phyloP scores from a whole-genome alignment of 108 stramenopile species.

The Pseudonitzschia multistriata region DNA sequence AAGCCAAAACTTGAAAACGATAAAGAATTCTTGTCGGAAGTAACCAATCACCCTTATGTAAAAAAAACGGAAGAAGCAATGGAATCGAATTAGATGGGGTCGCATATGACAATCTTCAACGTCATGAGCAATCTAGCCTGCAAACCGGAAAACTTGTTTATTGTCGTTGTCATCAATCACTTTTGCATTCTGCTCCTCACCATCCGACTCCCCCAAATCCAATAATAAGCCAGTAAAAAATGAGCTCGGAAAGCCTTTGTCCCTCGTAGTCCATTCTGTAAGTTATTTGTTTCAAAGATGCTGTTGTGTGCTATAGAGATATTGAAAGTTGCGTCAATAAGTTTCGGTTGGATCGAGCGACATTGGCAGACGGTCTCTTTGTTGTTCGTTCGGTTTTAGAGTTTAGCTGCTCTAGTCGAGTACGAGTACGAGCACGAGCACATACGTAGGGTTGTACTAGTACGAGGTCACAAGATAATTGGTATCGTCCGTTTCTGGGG shows the following conservation, averaged over 20 bases:
- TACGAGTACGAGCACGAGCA: no score
- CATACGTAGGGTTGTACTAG: no score
- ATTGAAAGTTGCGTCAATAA: no score
- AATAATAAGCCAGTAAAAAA: conserved; percentile 84
- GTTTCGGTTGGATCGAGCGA: no score
- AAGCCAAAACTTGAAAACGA: conserved; percentile 83
- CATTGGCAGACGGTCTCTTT: no score
- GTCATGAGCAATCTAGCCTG: background rate
- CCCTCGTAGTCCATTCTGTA: conserved; percentile 87
- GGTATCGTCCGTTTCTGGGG: no score
- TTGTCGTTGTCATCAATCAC: background rate
- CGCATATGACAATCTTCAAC: background rate
- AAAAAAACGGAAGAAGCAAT: background rate
- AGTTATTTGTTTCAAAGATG: no score
- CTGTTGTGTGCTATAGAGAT: no score
- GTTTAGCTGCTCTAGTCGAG: no score
- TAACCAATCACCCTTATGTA: conserved; percentile 62
- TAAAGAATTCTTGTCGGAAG: conserved; percentile 80
- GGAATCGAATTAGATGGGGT: background rate
- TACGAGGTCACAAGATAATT: no score
- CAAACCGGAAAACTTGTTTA: background rate
- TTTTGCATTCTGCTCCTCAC: conserved; percentile 9
- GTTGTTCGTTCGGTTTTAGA: no score
- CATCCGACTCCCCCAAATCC: conserved; percentile 80
- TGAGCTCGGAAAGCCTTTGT: conserved; percentile 76